A percentile compares a stretch with the other conserved stretches of the same genome.
phyloP scores from a whole-genome alignment of 257 asterid genomes.

The Primulina eburnea region DNA sequence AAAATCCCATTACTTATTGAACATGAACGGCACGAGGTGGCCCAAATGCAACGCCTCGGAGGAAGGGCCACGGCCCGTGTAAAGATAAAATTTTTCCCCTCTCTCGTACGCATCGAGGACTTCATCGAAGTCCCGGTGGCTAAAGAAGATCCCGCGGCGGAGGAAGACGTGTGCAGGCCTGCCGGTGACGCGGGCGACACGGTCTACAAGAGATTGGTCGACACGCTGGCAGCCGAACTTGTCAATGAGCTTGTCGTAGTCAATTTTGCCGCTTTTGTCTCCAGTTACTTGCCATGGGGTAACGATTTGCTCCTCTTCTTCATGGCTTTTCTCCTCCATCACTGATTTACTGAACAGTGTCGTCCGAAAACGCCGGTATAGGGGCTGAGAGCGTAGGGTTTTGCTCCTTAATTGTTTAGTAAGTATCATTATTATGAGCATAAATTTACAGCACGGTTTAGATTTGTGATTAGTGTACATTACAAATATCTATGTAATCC shows the following conservation, averaged over 20 bases:
- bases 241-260: conserved; percentile 86
- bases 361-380: background rate
- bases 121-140: conserved; percentile 79
- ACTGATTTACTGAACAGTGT: background rate
- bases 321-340: conserved; percentile 32
- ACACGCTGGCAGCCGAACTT: conserved; percentile 89
- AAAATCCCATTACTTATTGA: conserved; percentile 62
- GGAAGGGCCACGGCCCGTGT: conserved; percentile 96
- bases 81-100: conserved; percentile 84
- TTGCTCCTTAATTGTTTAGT: too few relatives aligned
- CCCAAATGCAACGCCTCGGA: conserved; percentile 98
- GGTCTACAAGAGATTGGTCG: conserved; percentile 64
- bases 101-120: conserved; percentile 71
- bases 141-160: conserved; percentile 96
- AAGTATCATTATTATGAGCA: too few relatives aligned
- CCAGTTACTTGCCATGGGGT: conserved; percentile 92
- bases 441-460: too few relatives aligned
- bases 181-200: conserved; percentile 70
- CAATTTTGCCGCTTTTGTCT: conserved; percentile 81
- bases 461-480: too few relatives aligned
- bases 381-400: background rate
- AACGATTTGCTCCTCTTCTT: conserved; percentile 56
- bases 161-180: conserved; percentile 85
- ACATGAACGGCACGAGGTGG: conserved; percentile 93
- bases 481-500: too few relatives aligned